Evolutionary conservation across 805 yeast species (phyloP), one percentile per base, ranked within the genome.

Genomic region (Ogataea ganodermae): DNA sequence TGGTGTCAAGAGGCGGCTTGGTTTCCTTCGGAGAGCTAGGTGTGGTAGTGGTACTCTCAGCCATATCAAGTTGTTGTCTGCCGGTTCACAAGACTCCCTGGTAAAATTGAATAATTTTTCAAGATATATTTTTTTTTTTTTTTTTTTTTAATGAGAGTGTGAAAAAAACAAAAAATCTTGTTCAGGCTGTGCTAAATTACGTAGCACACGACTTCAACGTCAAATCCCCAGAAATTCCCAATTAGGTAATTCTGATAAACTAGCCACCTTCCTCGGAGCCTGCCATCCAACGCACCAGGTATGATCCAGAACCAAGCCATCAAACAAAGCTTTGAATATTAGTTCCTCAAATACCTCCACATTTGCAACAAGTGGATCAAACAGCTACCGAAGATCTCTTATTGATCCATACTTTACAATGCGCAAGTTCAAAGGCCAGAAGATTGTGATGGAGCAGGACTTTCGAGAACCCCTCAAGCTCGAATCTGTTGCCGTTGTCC

Each of bases 1-100:
- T 69, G 3, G 86, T 71, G 45, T 75, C 79, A 37, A 77, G 64
- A 10, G 76, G 67, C 4, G 81, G 81, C 51, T 76, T 76, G 4
- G 20, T 36, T 6, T 51, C 55, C 23, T 51, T 53, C 7, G 20
- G 8, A 10, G 35, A 6, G 20, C 20, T 16, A 6, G 4, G 6
- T 7, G 6, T 13, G 32, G 41, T 6, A 40, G 20, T 33, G 26
- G 6, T 32, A 22, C 16, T 12, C 14, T 28, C 42, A 36, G 7
- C 42, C 10, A 22, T 27, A n/a, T n/a, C n/a, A n/a, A n/a, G n/a
- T n/a, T n/a, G n/a, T n/a, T n/a, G n/a, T n/a, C n/a, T n/a, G n/a
- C n/a, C n/a, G n/a, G n/a, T n/a, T n/a, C n/a, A n/a, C n/a, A n/a
- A n/a, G n/a, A n/a, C n/a, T n/a, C n/a, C 24, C 21, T 35, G 7